Evolutionary conservation across 768 basidiomycete species (phyloP).

Genomic region (Amanita brunnescens): DNA sequence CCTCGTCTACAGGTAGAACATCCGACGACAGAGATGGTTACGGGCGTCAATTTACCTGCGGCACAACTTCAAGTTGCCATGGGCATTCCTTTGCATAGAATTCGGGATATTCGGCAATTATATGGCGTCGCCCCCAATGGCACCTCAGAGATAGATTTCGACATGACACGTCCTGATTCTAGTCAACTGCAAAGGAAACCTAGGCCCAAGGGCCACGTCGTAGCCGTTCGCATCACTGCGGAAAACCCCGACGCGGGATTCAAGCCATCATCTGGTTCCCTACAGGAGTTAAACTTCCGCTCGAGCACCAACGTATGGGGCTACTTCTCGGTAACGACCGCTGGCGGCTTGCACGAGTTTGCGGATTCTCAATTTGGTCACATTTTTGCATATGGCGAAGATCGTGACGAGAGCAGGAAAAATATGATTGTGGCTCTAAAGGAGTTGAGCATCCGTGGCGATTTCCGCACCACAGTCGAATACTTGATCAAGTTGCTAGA

Average conservation of each 20-base stretch:
- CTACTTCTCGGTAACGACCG: constrained; percentile 94
- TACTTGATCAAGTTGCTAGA: constrained; percentile 98
- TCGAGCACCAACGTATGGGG: constrained; percentile 99
- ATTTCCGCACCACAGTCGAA: constrained; percentile 97
- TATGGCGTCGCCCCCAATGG: constrained; percentile 92
- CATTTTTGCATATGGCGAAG: constrained; percentile 97
- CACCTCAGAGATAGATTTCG: constrained; percentile 92
- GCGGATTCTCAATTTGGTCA: constrained; percentile 99
- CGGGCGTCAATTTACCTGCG: constrained; percentile 95
- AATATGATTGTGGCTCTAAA: constrained; percentile 99
- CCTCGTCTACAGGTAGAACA: constrained; percentile 99
- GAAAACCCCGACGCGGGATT: constrained; percentile 99
- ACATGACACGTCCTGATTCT: constrained; percentile 84
- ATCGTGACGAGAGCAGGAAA: constrained; percentile 90
- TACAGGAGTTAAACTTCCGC: constrained; percentile 99
- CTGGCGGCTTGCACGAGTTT: constrained; percentile 97
- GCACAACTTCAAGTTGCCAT: constrained; percentile 97
- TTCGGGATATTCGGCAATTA: constrained; percentile 89
- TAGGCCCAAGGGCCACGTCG: constrained; percentile 94
- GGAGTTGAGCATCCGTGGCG: constrained; percentile 96
- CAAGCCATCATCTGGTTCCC: constrained; percentile 94
- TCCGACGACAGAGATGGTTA: constrained; percentile 99
- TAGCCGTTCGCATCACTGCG: constrained; percentile 98
- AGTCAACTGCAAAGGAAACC: constrained; percentile 90
- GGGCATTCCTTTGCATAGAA: constrained; percentile 94